Evolutionary conservation across 306 rosid species (phyloP), one percentile per base, ranked within the genome.

Genomic region (Canavalia gladiata): DNA sequence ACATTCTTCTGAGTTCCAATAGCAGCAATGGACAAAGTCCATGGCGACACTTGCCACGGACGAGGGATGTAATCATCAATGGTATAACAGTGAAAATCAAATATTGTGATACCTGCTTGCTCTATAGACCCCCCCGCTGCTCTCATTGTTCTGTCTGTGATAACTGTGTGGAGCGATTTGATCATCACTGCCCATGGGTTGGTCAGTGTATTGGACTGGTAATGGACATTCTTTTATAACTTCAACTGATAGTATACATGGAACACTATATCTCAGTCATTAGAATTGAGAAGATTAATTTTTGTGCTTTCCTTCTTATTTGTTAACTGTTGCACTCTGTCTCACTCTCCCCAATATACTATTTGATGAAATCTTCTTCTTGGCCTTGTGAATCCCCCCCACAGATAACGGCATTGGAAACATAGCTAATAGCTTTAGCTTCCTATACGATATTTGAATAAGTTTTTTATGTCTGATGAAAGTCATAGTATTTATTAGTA

Each of bases 121-220:
- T 93, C 30, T 93, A 93, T 78, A 90, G 96, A 56, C 97, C 96
- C 35, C 96, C 89, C 42, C 91, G 96, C 25, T 86, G 94, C 76
- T 90, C 96, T 69, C 96, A 93, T 78, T 93, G 97, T 74, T 93
- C 96, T 0, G 86, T 91, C 46, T 93, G 96, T 68, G 90, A 92
- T 77, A 92, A 92, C 68, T 92, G 97, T 2, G 95, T 92, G 35
- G 90, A 89, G 87, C 89, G 91, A 46, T 93, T 91, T 84, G 97
- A 93, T 88, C 97, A 93, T 83, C 97, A 93, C 87, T 93, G 97
- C 84, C 97, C 97, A 64, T 93, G 96, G 96, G 91, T 93, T 65
- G 96, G 96, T 30, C 97, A 93, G 84, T 93, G 97, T 72, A 93
- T 93, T 82, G 97, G 96, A 75, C 50, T 84, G 92, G 97, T 93